Evolutionary conservation across 345 rosid genomes (phyloP).

Genomic region (Acer saccharum): DNA sequence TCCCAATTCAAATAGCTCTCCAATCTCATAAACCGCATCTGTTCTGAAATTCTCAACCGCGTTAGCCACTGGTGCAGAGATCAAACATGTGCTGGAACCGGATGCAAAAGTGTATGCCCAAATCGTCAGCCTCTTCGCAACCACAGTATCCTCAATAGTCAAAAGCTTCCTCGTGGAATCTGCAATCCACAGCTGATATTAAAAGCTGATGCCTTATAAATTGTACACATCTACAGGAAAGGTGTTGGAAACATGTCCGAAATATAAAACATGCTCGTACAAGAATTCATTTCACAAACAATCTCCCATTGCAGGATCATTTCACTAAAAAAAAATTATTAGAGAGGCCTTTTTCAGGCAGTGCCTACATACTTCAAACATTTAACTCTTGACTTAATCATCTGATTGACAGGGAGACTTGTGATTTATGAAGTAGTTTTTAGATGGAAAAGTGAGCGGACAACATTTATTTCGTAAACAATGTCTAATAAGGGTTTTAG

Average conservation of each 20-base stretch:
- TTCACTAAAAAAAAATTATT: slow-evolving; percentile 4
- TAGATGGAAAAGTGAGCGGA: not conserved
- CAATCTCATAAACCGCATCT: slow-evolving; percentile 63
- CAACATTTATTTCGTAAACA: not conserved
- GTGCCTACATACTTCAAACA: slow-evolving; percentile 11
- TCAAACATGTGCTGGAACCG: slow-evolving; percentile 54
- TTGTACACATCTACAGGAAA: not conserved
- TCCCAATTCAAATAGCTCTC: slow-evolving; percentile 85
- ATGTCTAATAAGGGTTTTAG: not conserved
- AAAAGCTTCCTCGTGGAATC: slow-evolving; percentile 40
- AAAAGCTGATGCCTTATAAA: not conserved
- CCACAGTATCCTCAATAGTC: slow-evolving; percentile 30
- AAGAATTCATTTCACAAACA: slow-evolving; percentile 7
- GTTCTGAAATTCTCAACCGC: slow-evolving; percentile 49
- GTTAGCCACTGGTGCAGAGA: slow-evolving; percentile 58
- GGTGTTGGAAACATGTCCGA: not conserved
- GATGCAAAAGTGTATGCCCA: slow-evolving; percentile 42
- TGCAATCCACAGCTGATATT: slow-evolving; percentile 28
- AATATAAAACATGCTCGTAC: not conserved
- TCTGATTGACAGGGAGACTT: not conserved
- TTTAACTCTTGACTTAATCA: not conserved
- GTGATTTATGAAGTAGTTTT: not conserved
- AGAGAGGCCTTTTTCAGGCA: not conserved
- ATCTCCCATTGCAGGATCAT: not conserved
- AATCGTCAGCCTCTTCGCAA: slow-evolving; percentile 41